Evolutionary conservation across 2,329 filamentous ascomycete species (phyloP).

Genomic region (Zasmidium cellare): DNA sequence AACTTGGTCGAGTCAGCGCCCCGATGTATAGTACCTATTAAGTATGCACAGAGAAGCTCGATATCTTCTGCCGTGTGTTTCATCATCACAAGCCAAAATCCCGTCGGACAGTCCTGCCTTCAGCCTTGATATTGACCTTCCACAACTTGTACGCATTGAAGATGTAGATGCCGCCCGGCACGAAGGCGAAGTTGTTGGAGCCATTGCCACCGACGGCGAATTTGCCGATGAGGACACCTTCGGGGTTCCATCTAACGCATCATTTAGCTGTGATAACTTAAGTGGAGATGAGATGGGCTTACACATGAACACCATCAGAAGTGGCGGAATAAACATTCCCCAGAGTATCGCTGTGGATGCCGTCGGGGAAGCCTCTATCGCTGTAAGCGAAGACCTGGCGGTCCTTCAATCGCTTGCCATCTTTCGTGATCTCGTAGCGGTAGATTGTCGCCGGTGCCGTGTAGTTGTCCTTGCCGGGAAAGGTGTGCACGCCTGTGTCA

Average conservation of each 20-base stretch:
- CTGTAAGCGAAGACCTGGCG: slow-evolving; percentile 57
- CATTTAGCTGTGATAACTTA: not conserved
- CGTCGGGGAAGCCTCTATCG: slow-evolving; percentile 58
- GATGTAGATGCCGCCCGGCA: slow-evolving; percentile 34
- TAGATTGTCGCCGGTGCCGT: slow-evolving; percentile 46
- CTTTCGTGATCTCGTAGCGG: slow-evolving; percentile 40
- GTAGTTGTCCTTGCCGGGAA: slow-evolving; percentile 31
- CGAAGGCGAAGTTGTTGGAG: slow-evolving; percentile 40
- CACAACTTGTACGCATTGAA: slow-evolving; percentile 35
- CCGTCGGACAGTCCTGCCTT: slow-evolving; percentile 33
- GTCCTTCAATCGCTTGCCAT: slow-evolving; percentile 37
- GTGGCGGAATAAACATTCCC: slow-evolving; percentile 57
- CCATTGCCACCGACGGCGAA: slow-evolving; percentile 45
- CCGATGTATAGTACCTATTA: too few relatives aligned
- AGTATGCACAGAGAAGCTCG: too few relatives aligned
- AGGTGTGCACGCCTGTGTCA: slow-evolving; percentile 50
- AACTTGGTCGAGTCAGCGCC: too few relatives aligned
- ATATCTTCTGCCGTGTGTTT: too few relatives aligned
- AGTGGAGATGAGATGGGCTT: slow-evolving; percentile 7
- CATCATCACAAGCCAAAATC: slow-evolving; percentile 30
- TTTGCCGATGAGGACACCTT: slow-evolving; percentile 55
- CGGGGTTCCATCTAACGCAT: slow-evolving; percentile 44
- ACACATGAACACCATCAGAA: slow-evolving; percentile 54
- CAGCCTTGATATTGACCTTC: slow-evolving; percentile 34
- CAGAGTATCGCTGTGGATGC: slow-evolving; percentile 53